Conservation (phyloP, 441 rosid species). For the Manihot esculenta region DNA sequence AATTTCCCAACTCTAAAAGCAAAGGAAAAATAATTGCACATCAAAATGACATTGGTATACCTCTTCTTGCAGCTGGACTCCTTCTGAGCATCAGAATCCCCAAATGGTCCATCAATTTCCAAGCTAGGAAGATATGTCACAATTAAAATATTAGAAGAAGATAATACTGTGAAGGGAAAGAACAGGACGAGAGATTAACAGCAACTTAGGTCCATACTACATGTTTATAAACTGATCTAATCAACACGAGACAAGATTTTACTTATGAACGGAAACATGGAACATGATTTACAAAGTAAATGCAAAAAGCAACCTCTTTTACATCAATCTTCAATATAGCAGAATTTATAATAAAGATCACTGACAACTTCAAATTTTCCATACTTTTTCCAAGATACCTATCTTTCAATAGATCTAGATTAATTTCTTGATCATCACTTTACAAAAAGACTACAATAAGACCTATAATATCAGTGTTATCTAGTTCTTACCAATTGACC, state of each 20-base stretch:
- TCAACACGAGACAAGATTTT: neutral
- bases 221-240: neutral
- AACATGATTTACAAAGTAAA: neutral
- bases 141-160: conserved; percentile 13
- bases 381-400: neutral
- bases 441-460: neutral
- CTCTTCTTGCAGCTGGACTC: conserved; percentile 80
- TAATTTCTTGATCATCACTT: neutral
- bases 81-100: conserved; percentile 67
- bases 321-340: neutral
- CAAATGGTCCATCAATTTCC: conserved; percentile 67
- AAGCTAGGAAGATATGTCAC: conserved; percentile 34
- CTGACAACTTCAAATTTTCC: neutral
- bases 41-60: conserved; percentile 31
- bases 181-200: neutral
- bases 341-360: conserved; percentile 7
- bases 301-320: neutral
- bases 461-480: neutral
- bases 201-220: neutral
- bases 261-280: neutral
- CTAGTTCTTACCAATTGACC: neutral
- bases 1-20: neutral
- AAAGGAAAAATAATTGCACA: neutral
- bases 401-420: neutral
- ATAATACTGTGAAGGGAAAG: neutral